A percentile compares a stretch with the other conserved stretches of the same genome.
Conservation (phyloP, 2,329 filamentous ascomycete species). For the Claviceps purpurea region DNA sequence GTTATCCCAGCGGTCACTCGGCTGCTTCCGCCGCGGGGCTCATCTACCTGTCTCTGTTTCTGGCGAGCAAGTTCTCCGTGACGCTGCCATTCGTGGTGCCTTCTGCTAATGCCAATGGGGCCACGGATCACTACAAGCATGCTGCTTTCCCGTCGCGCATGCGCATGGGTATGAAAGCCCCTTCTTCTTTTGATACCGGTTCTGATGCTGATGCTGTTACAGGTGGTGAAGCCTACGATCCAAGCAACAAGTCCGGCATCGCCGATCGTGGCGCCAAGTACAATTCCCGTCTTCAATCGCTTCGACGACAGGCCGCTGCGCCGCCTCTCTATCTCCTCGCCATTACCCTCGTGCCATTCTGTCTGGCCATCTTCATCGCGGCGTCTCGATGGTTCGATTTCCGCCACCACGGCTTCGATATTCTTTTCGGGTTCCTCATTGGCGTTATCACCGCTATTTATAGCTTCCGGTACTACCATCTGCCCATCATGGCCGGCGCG, state of each 20-base stretch:
- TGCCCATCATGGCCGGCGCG: slow-evolving; percentile 58
- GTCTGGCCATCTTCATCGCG: slow-evolving; percentile 66
- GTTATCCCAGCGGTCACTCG: slow-evolving; percentile 45
- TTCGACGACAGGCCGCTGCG: slow-evolving; percentile 61
- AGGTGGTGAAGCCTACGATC: slow-evolving; percentile 28
- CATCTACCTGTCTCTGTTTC: slow-evolving; percentile 74
- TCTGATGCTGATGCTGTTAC: neutral
- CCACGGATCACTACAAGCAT: slow-evolving; percentile 31
- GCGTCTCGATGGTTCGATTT: slow-evolving; percentile 79
- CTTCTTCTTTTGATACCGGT: neutral
- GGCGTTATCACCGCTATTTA: slow-evolving; percentile 60
- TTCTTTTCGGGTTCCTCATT: slow-evolving; percentile 71
- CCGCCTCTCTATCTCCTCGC: slow-evolving; percentile 69
- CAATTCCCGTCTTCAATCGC: slow-evolving; percentile 20
- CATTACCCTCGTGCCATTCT: slow-evolving; percentile 57
- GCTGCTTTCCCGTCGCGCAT: slow-evolving; percentile 67
- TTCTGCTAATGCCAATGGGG: slow-evolving; percentile 24
- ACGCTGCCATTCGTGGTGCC: slow-evolving; percentile 55
- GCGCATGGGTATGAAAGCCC: slow-evolving; percentile 4
- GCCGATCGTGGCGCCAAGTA: slow-evolving; percentile 12
- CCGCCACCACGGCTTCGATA: slow-evolving; percentile 85
- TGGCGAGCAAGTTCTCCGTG: slow-evolving; percentile 70
- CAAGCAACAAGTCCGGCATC: slow-evolving; percentile 11
- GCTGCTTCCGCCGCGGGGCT: slow-evolving; percentile 68
- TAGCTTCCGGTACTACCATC: slow-evolving; percentile 74